Evolutionary conservation across 1,284 basidiomycete genomes (phyloP), one percentile per base, ranked within the genome.

Genomic region (Cutaneotrichosporon cutaneum): DNA sequence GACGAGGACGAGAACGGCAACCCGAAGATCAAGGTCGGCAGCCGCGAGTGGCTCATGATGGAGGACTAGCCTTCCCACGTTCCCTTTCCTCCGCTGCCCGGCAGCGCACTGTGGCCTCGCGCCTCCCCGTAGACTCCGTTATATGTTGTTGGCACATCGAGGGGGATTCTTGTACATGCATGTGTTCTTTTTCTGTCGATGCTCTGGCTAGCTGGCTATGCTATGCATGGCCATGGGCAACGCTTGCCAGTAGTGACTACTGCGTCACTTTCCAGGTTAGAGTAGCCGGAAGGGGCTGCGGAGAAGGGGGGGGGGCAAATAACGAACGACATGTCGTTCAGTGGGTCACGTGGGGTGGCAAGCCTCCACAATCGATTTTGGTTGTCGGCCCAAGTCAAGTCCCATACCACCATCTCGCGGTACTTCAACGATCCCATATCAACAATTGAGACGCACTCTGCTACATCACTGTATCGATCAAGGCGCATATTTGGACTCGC

Each of bases 1-100:
- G 66, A 65, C n/a, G 69, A 73, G 56, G 69, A 66, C 45, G 68
- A 72, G 66, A 39, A 54, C 14, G 65, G 60, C 59, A 69, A 54
- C 35, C 52, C 52, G 6, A 66, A 67, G 67, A 60, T 59, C 59
- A 68, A 64, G 51, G 71, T 70, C 42, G 66, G 47, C 13, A 72
- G 68, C 62, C 65, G 70, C n/a, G 73, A 77, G 59, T 77, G 75
- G 75, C 75, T 67, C 42, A 77, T 77, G 75, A 67, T 75, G 60
- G 75, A 77, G 56, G 73, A 77, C 60, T 76, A 54, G 54, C n/a
- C n/a, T n/a, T n/a, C n/a, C n/a, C n/a, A n/a, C n/a, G n/a, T n/a
- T n/a, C n/a, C n/a, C n/a, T n/a, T n/a, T n/a, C n/a, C n/a, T n/a
- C n/a, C n/a, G n/a, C n/a, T n/a, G n/a, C n/a, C n/a, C n/a, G n/a